Conservation (phyloP, 129 eudicot species). For the Ambrosia artemisiifolia region DNA sequence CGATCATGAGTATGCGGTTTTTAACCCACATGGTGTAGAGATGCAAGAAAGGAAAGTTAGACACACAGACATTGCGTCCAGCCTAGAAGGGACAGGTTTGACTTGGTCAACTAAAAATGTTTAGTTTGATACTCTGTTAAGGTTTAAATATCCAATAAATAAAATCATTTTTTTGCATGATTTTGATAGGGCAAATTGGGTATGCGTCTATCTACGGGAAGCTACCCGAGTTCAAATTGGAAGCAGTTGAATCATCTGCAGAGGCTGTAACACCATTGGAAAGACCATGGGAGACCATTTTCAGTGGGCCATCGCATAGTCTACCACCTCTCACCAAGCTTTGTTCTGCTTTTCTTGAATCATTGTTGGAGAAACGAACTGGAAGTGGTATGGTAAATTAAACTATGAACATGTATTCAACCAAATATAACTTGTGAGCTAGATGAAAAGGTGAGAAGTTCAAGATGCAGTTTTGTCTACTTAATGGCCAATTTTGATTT, state of each 20-base stretch:
- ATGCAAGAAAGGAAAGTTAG: constrained; percentile 20
- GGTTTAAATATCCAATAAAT: background rate
- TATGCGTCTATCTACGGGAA: constrained; percentile 79
- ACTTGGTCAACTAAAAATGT: background rate
- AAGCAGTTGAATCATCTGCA: constrained; percentile 26
- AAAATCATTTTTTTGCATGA: background rate
- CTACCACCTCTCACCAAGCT: constrained; percentile 80
- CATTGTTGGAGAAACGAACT: constrained; percentile 65
- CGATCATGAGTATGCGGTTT: constrained; percentile 66
- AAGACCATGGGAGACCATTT: constrained; percentile 72
- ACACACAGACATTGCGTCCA: constrained; percentile 11
- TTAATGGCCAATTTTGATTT: constrained; percentile 2
- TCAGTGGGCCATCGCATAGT: constrained; percentile 79
- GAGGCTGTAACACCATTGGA: constrained; percentile 39
- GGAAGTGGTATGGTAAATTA: constrained; percentile 41
- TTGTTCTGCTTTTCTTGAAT: constrained; percentile 70
- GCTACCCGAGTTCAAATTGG: constrained; percentile 58
- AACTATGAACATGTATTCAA: background rate
- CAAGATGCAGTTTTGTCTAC: background rate
- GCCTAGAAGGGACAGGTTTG: constrained; percentile 56
- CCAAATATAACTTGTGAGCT: background rate
- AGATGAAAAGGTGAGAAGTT: constrained; percentile 1
- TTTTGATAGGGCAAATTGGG: constrained; percentile 51
- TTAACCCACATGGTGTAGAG: constrained; percentile 49
- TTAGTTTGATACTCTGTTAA: background rate